Conservation (phyloP, 2,329 filamentous ascomycete genomes). For the Ophiostoma montium region DNA sequence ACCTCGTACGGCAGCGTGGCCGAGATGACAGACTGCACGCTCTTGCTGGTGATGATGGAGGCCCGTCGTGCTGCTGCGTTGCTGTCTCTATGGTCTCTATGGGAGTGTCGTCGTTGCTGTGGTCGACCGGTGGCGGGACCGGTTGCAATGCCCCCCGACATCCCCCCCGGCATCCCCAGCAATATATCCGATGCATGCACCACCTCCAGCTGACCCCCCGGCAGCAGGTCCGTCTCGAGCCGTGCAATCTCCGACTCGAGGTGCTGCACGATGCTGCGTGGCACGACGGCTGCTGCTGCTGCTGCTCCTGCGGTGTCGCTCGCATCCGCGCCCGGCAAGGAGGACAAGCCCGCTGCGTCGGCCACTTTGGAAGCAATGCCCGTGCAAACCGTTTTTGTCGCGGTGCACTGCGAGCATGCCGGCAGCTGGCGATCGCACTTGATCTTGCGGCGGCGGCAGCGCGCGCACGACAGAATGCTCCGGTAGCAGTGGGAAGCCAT, state of each 20-base stretch:
- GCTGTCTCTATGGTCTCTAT: constrained; percentile 6
- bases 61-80: constrained; percentile 11
- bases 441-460: constrained; percentile 11
- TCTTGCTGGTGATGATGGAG: constrained; percentile 16
- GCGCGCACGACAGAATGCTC: constrained; percentile 13
- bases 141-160: not conserved
- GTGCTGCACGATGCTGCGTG: constrained; percentile 21
- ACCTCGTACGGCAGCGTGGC: constrained; percentile 18
- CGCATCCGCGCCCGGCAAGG: constrained; percentile 8
- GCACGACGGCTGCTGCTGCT: constrained; percentile 8
- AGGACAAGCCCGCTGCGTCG: not conserved
- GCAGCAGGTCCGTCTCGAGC: constrained; percentile 18
- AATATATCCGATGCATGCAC: constrained; percentile 11
- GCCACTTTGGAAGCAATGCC: constrained; percentile 17
- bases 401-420: constrained; percentile 18
- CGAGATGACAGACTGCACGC: constrained; percentile 18
- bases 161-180: constrained; percentile 10
- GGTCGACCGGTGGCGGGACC: constrained; percentile 7
- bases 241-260: constrained; percentile 21
- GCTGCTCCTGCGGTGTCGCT: too few relatives aligned
- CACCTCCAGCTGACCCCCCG: constrained; percentile 15
- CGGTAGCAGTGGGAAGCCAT: constrained; percentile 10
- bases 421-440: constrained; percentile 15
- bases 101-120: constrained; percentile 8
- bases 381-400: constrained; percentile 15